Percentiles rank a stretch among this genome's conserved stretches.
Evolutionary conservation across 371 early-diverging fungal genomes (phyloP).

Genomic region (Mortierella sp.): DNA sequence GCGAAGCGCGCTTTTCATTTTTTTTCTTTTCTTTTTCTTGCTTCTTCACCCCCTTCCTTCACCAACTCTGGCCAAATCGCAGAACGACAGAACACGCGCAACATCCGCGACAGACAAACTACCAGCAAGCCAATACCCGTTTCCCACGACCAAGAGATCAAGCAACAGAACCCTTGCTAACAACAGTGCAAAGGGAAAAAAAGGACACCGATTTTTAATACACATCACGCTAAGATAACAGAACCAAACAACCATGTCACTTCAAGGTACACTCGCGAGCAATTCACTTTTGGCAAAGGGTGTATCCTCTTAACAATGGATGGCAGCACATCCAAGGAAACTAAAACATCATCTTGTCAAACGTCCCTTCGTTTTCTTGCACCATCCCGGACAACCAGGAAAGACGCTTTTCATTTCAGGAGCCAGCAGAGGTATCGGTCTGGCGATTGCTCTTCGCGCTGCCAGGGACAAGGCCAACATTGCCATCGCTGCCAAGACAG

Average conservation of each 20-base stretch:
- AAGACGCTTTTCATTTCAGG: slow-evolving; percentile 84
- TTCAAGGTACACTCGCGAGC: slow-evolving; percentile 29
- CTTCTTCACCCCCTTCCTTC: background rate
- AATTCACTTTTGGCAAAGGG: background rate
- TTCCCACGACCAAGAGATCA: background rate
- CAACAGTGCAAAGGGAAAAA: no score
- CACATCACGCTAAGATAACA: background rate
- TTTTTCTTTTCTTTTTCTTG: background rate
- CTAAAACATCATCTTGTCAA: no score
- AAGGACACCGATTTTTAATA: no score
- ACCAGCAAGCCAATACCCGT: background rate
- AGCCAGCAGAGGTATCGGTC: slow-evolving; percentile 80
- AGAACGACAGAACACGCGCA: background rate
- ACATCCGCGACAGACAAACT: background rate
- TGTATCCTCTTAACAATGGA: background rate
- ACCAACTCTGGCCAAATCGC: background rate
- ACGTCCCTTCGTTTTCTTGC: no score
- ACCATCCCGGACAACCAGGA: slow-evolving; percentile 53
- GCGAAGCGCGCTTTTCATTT: background rate
- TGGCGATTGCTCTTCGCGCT: slow-evolving; percentile 79
- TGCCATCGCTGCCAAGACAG: slow-evolving; percentile 87
- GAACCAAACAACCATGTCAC: slow-evolving; percentile 24
- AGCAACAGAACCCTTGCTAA: background rate
- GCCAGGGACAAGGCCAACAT: slow-evolving; percentile 81
- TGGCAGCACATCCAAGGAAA: no score